Percentiles rank a stretch among this genome's conserved stretches.
phyloP scores from a whole-genome alignment of 2,329 filamentous ascomycete species.

The Beauveria brongniartii region DNA sequence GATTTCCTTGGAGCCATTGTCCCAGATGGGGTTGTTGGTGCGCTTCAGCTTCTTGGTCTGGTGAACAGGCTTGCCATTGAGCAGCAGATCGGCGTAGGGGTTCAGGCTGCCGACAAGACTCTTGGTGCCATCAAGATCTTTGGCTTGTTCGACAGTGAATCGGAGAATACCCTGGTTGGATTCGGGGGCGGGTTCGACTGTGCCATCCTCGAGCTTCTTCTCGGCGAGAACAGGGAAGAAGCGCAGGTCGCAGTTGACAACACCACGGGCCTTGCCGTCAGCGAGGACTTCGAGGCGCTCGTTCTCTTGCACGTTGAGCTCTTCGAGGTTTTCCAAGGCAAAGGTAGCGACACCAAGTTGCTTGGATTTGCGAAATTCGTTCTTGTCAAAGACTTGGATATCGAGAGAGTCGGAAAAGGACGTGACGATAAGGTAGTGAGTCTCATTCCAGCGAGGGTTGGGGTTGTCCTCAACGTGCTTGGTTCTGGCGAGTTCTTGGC shows the following conservation, averaged over 20 bases:
- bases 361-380: conserved; percentile 94
- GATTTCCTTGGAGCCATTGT: conserved; percentile 86
- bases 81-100: conserved; percentile 72
- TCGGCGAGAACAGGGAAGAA: conserved; percentile 91
- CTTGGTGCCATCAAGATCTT: conserved; percentile 88
- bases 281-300: conserved; percentile 75
- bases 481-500: conserved; percentile 74
- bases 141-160: conserved; percentile 91
- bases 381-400: conserved; percentile 82
- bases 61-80: conserved; percentile 90
- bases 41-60: conserved; percentile 88
- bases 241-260: conserved; percentile 72
- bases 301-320: conserved; percentile 71
- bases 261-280: conserved; percentile 76
- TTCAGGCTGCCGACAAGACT: conserved; percentile 86
- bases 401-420: conserved; percentile 84
- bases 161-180: conserved; percentile 89
- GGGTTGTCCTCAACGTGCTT: conserved; percentile 79
- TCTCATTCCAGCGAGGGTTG: conserved; percentile 93
- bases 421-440: conserved; percentile 88
- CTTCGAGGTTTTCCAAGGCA: conserved; percentile 71
- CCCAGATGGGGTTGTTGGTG: conserved; percentile 95
- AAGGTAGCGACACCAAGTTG: conserved; percentile 86
- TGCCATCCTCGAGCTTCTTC: conserved; percentile 65
- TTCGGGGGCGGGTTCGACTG: conserved; percentile 71